Evolutionary conservation across 2,329 filamentous ascomycete species (phyloP).

Genomic region (Aspergillus melleus): DNA sequence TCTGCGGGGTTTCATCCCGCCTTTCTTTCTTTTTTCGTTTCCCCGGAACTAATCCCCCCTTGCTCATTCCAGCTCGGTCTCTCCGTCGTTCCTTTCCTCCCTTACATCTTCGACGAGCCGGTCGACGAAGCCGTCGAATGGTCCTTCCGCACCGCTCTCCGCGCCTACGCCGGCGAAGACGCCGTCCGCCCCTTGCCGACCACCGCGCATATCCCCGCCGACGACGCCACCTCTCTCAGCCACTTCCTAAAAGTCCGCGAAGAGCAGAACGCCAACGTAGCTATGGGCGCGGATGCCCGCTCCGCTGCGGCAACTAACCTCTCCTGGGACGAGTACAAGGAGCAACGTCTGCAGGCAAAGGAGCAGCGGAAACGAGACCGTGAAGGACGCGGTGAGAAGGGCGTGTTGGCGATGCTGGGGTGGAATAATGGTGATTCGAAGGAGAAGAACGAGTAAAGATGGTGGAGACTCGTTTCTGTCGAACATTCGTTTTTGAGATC

Average conservation of each 20-base stretch:
- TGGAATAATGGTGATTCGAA: slow-evolving; percentile 9
- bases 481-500: too few relatives aligned
- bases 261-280: slow-evolving; percentile 13
- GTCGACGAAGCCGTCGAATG: slow-evolving; percentile 91
- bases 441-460: slow-evolving; percentile 17
- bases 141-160: slow-evolving; percentile 81
- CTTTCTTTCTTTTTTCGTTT: neutral
- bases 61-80: slow-evolving; percentile 56
- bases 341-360: slow-evolving; percentile 27
- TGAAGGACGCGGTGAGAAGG: slow-evolving; percentile 18
- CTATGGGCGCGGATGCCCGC: neutral
- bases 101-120: slow-evolving; percentile 83
- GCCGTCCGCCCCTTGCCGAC: slow-evolving; percentile 47
- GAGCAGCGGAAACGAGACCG: slow-evolving; percentile 27
- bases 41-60: slow-evolving; percentile 15
- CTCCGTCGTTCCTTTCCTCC: slow-evolving; percentile 77
- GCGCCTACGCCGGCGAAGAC: slow-evolving; percentile 65
- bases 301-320: slow-evolving; percentile 12
- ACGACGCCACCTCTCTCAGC: slow-evolving; percentile 23
- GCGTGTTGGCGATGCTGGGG: slow-evolving; percentile 15
- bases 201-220: slow-evolving; percentile 4
- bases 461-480: too few relatives aligned
- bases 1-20: neutral
- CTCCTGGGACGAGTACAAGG: slow-evolving; percentile 39
- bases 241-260: slow-evolving; percentile 22